These are phyloP conservation scores for Apiospora hydei DNA, from an alignment of 2,329 filamentous ascomycete genomes.

Conservation along the genomic window DNA sequence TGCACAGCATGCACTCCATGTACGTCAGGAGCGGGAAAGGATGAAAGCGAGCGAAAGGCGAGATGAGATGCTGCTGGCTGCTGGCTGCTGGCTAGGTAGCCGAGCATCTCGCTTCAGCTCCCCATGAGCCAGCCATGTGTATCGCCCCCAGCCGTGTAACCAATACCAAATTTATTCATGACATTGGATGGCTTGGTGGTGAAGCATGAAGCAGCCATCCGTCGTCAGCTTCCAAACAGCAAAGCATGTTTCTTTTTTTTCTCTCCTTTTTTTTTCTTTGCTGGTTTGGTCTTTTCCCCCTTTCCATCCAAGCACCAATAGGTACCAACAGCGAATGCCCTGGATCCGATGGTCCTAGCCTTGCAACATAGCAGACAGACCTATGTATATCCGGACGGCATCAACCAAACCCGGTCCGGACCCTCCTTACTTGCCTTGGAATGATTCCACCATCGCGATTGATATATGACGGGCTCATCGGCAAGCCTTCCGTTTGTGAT, in stretches of 20 bases:
- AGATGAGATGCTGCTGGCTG: background rate
- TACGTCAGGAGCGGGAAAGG: background rate
- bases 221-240: background rate
- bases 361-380: background rate
- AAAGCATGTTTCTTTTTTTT: background rate
- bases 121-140: background rate
- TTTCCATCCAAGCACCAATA: background rate
- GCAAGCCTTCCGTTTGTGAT: slow-evolving; percentile 11
- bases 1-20: background rate
- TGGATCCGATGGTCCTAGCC: background rate
- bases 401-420: background rate
- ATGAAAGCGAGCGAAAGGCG: background rate
- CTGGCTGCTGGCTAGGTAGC: background rate
- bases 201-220: slow-evolving; percentile 6
- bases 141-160: background rate
- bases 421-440: background rate
- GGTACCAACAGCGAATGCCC: background rate
- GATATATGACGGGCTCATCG: slow-evolving; percentile 13
- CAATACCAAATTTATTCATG: background rate
- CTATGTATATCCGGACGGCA: background rate
- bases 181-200: background rate
- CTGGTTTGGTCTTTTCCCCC: no score
- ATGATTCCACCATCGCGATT: background rate
- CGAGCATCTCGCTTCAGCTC: background rate
- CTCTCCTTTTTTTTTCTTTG: background rate